A percentile compares a stretch with the other conserved stretches of the same genome.
These are phyloP conservation scores for Rhodotorula mucilaginosa DNA, from an alignment of 1,284 basidiomycete genomes.

Conservation along the genomic window DNA sequence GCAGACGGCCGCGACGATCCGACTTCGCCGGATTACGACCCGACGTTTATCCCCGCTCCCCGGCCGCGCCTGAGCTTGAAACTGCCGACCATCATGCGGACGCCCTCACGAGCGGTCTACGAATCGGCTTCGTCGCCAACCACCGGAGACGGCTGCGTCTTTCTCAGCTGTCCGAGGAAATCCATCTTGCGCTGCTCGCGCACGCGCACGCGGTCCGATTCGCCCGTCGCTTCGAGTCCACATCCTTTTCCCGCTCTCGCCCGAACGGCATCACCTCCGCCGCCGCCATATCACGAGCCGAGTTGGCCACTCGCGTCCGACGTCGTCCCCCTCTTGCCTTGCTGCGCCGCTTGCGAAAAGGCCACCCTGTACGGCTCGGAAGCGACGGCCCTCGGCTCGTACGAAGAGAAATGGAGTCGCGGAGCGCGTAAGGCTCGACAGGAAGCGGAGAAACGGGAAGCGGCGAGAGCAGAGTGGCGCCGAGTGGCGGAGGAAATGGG, in stretches of 20 bases:
- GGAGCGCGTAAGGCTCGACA: not conserved
- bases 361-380: constrained; percentile 18
- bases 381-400: not conserved
- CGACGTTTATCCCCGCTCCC: constrained; percentile 10
- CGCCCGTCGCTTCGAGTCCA: not conserved
- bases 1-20: not conserved
- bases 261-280: not conserved
- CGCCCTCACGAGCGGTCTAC: not conserved
- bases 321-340: constrained; percentile 15
- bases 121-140: not conserved
- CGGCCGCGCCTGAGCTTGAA: constrained; percentile 15
- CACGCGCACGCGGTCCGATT: not conserved
- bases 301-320: not conserved
- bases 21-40: constrained; percentile 7
- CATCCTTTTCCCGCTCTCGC: not conserved
- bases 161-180: not conserved
- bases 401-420: not conserved
- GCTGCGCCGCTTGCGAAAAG: constrained; percentile 11
- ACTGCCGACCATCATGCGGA: constrained; percentile 22
- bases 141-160: not conserved
- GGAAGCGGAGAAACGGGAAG: constrained; percentile 10
- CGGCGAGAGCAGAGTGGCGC: constrained; percentile 4
- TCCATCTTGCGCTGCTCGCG: constrained; percentile 2
- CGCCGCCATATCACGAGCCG: not conserved
- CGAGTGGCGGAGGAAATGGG: not conserved